Evolutionary conservation across 371 early-diverging fungal genomes (phyloP).

Genomic region (Apophysomyces elegans): DNA sequence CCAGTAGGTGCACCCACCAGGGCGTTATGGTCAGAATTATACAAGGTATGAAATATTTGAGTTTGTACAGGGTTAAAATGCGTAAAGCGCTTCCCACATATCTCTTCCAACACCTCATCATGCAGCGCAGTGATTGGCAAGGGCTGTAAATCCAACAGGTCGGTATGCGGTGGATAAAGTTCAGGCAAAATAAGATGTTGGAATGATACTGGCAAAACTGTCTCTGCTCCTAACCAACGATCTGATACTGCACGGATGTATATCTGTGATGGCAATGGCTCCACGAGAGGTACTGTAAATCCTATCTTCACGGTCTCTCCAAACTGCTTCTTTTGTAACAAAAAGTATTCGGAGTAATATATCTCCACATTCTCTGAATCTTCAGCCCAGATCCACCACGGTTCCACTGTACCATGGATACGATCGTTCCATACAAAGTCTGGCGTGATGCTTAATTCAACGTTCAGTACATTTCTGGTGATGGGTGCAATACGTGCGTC

Average conservation of each 20-base stretch:
- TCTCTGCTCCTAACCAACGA: slow-evolving; percentile 93
- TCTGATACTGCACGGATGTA: slow-evolving; percentile 91
- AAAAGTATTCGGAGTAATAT: slow-evolving; percentile 61
- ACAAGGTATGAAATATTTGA: slow-evolving; percentile 95
- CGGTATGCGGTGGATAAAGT: slow-evolving; percentile 83
- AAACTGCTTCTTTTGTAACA: slow-evolving; percentile 52
- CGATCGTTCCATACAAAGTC: slow-evolving; percentile 94
- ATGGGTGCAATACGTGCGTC: slow-evolving; percentile 88
- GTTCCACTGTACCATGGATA: slow-evolving; percentile 85
- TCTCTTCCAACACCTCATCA: slow-evolving; percentile 78
- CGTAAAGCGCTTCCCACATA: slow-evolving; percentile 79
- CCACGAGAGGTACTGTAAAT: slow-evolving; percentile 88
- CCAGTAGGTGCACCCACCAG: slow-evolving; percentile 99
- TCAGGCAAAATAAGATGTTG: slow-evolving; percentile 88
- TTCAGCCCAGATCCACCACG: slow-evolving; percentile 96
- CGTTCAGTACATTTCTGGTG: slow-evolving; percentile 86
- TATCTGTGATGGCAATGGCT: slow-evolving; percentile 88
- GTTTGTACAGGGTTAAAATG: slow-evolving; percentile 99
- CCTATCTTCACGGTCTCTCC: slow-evolving; percentile 68
- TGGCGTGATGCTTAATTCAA: slow-evolving; percentile 76
- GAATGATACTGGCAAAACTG: slow-evolving; percentile 84
- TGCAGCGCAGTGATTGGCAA: slow-evolving; percentile 85
- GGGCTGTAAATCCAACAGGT: slow-evolving; percentile 87
- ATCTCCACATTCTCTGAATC: slow-evolving; percentile 68
- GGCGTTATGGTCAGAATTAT: slow-evolving; percentile 83